A percentile compares a stretch with the other conserved stretches of the same genome.
Conservation (phyloP, 495 filamentous ascomycete species). For the Xylaria acuta region DNA sequence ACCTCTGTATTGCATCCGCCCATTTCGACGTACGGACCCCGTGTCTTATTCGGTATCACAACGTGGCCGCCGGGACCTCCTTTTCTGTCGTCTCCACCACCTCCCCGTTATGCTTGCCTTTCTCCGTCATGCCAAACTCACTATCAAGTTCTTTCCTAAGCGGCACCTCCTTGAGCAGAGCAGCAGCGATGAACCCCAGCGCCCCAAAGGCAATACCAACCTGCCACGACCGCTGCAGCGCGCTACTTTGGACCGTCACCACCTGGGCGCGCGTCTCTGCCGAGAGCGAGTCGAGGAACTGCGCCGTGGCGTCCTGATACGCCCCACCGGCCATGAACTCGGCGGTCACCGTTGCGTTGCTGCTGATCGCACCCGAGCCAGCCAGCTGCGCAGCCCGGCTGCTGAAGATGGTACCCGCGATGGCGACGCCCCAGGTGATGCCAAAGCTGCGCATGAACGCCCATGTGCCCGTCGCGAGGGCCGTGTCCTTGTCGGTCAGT, state of each 20-base stretch:
- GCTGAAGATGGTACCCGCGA: slow-evolving; percentile 54
- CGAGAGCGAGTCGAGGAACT: slow-evolving; percentile 24
- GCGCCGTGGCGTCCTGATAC: slow-evolving; percentile 22
- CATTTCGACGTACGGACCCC: neutral
- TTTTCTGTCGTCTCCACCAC: neutral
- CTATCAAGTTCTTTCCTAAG: slow-evolving; percentile 29
- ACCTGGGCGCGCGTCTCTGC: slow-evolving; percentile 18
- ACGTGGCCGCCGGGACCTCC: neutral
- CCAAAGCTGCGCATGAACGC: slow-evolving; percentile 51
- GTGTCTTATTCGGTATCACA: neutral
- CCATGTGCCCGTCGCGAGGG: slow-evolving; percentile 44
- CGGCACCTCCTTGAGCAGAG: slow-evolving; percentile 21
- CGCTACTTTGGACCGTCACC: slow-evolving; percentile 20
- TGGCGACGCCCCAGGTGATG: slow-evolving; percentile 48
- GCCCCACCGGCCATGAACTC: slow-evolving; percentile 25
- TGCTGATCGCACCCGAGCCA: neutral
- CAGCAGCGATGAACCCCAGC: slow-evolving; percentile 24
- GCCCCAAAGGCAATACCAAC: slow-evolving; percentile 30
- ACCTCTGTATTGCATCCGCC: neutral
- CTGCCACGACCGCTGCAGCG: slow-evolving; percentile 28
- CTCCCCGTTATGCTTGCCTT: neutral
- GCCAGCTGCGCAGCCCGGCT: slow-evolving; percentile 35
- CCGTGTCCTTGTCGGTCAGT: slow-evolving; percentile 42
- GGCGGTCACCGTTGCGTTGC: slow-evolving; percentile 24
- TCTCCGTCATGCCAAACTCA: slow-evolving; percentile 30